Base-by-base conservation (phyloP, 352 stramenopile genomes). In the Pythium rishiriense region DNA sequence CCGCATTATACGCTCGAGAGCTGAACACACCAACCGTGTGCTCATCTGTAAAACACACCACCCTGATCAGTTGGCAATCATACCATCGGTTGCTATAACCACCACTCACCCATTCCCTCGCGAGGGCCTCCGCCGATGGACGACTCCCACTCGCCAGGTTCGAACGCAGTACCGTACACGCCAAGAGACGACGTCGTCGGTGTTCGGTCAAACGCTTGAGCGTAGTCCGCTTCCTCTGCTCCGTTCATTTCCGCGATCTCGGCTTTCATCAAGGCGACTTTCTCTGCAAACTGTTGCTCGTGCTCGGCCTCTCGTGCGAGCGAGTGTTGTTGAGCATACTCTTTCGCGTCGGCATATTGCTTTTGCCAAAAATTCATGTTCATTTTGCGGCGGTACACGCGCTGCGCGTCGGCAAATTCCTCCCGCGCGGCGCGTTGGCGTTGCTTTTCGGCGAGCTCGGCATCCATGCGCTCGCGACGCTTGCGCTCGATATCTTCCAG, bases 341-440 rank as follows among this genome's bases (percentile, higher is more conserved):
- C 59, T 12, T 80, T 74, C 0, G 74, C 78, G 15, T 85, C 64
- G 0, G 69, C 68, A 10, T 87, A 71, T 21, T 93, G 81, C 56
- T 88, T 88, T 55, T 86, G 65, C 85, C 85, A 93, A 51, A 89
- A 92, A 19, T 73, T 77, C 50, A 81, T 69, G 48, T 84, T 91
- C 62, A 79, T 75, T n/a, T 81, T 66, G 8, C 85, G 71, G 4
- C 73, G 72, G 33, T 81, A 69, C 0, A 68, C 54, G 0, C 70
- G 54, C n/a, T 80, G 68, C 0, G 70, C 35, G 2, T 75, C 73
- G 11, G 43, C 58, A 25, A 65, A 59, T 12, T 67, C 47, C 49
- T 74, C 66, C 0, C 69, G 50, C 4, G 68, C 63, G 0, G 61
- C 60, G 1, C 58, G 49, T 1, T 54, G 29, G 1, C 57, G 69